Evolutionary conservation across 139 green algal genomes (phyloP).

Genomic region (Mychonastes homosphaera): DNA sequence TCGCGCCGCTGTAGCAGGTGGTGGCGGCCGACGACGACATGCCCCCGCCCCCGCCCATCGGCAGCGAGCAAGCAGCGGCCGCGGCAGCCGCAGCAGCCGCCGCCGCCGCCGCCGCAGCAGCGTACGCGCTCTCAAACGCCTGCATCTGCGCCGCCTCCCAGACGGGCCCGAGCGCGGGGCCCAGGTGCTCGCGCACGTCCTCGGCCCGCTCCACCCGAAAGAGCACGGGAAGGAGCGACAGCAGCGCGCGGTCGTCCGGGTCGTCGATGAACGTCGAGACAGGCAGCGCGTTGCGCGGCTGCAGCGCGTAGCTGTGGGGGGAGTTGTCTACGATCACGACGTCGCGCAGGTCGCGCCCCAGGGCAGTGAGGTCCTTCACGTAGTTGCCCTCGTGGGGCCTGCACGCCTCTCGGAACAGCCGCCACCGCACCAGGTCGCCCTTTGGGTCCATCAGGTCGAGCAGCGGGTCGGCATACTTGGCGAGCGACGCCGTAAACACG

Average conservation of each 20-base stretch:
- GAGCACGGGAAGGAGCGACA: conserved; percentile 75
- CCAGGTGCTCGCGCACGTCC: conserved; percentile 53
- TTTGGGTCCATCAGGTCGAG: conserved; percentile 82
- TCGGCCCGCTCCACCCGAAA: conserved; percentile 42
- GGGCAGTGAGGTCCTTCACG: conserved; percentile 65
- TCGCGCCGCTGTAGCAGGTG: no score
- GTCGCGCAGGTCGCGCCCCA: conserved; percentile 67
- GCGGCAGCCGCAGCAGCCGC: background rate
- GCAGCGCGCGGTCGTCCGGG: conserved; percentile 75
- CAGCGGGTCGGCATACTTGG: conserved; percentile 84
- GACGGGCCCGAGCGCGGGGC: conserved; percentile 10
- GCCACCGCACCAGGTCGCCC: conserved; percentile 58
- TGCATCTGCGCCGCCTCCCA: background rate
- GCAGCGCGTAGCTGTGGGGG: conserved; percentile 91
- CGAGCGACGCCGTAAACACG: conserved; percentile 86
- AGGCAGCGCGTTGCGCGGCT: conserved; percentile 90
- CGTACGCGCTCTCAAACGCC: background rate
- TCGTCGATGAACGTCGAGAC: conserved; percentile 93
- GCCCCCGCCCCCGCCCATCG: no score
- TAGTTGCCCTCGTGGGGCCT: conserved; percentile 57
- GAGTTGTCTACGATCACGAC: conserved; percentile 97
- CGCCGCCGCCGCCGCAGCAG: background rate
- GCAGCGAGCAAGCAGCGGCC: background rate
- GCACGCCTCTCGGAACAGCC: conserved; percentile 91
- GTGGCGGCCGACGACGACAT: no score